These are phyloP conservation scores for Musa balbisiana DNA, from an alignment of 202 grass and related monocot genomes.

Conservation along the genomic window DNA sequence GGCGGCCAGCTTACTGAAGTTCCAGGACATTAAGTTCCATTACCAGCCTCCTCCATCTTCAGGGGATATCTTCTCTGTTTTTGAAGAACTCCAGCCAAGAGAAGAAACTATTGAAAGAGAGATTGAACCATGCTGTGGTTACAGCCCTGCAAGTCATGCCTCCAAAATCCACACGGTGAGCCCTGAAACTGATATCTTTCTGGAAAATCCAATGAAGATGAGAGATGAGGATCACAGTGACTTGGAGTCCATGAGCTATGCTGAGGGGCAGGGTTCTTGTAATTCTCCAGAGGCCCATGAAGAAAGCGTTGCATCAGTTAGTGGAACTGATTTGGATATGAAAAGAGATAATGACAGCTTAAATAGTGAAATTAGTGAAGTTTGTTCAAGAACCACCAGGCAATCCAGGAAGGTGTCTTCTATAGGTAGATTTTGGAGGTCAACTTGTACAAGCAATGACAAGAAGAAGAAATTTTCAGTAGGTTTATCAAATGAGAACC, in stretches of 20 bases:
- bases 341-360: background rate
- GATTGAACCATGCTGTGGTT: background rate
- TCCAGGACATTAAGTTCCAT: background rate
- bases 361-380: background rate
- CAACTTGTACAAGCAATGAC: background rate
- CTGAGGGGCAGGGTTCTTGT: constrained; percentile 1
- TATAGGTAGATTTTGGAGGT: constrained; percentile 2
- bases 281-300: background rate
- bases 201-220: background rate
- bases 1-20: background rate
- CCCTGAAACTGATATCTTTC: constrained; percentile 2
- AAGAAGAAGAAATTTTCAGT: background rate
- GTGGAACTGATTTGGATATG: background rate
- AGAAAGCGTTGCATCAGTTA: background rate
- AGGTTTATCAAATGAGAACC: background rate
- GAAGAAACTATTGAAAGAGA: background rate
- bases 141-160: background rate
- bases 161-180: background rate
- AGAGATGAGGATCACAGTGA: background rate
- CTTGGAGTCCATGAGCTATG: constrained; percentile 3
- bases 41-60: constrained; percentile 11
- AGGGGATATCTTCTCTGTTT: background rate
- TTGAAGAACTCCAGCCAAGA: constrained; percentile 5
- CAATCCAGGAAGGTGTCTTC: constrained; percentile 3
- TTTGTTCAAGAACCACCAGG: constrained; percentile 9